phyloP scores from a whole-genome alignment of 495 filamentous ascomycete genomes.

The Hypomontagnella monticulosa region DNA sequence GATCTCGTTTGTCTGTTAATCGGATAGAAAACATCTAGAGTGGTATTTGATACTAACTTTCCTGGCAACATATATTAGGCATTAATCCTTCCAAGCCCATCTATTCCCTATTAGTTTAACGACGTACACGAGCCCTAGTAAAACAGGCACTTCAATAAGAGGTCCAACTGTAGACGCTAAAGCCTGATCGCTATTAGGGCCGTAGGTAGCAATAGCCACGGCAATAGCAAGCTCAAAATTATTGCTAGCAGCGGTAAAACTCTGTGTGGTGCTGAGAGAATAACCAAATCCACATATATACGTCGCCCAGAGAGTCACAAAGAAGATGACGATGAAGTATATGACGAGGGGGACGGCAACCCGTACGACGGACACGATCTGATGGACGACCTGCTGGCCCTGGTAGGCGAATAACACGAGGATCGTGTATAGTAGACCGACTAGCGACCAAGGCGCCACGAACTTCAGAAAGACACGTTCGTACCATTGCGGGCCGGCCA shows the following conservation, averaged over 20 bases:
- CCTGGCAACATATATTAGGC: no score
- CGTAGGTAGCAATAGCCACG: constrained; percentile 86
- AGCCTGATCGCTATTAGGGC: constrained; percentile 81
- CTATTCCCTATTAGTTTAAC: constrained; percentile 67
- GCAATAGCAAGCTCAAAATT: constrained; percentile 96
- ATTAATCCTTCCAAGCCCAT: constrained; percentile 65
- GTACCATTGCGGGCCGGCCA: constrained; percentile 68
- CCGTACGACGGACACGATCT: constrained; percentile 82
- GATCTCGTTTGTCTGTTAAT: no score
- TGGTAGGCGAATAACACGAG: constrained; percentile 86
- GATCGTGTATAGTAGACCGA: constrained; percentile 88
- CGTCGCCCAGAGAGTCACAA: constrained; percentile 67
- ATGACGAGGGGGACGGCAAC: constrained; percentile 83
- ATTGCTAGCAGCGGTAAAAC: constrained; percentile 94
- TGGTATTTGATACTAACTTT: no score
- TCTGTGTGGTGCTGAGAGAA: constrained; percentile 76
- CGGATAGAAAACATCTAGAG: no score
- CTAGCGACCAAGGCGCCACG: constrained; percentile 76
- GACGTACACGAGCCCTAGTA: constrained; percentile 83
- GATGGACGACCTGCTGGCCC: constrained; percentile 79
- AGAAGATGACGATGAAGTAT: constrained; percentile 82
- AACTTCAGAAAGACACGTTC: constrained; percentile 74
- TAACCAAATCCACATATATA: constrained; percentile 78
- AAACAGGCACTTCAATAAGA: constrained; percentile 88
- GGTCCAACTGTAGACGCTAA: constrained; percentile 91